Evolutionary conservation across 2,329 filamentous ascomycete genomes (phyloP), one percentile per base, ranked within the genome.

Genomic region (Calonectria pteridis): DNA sequence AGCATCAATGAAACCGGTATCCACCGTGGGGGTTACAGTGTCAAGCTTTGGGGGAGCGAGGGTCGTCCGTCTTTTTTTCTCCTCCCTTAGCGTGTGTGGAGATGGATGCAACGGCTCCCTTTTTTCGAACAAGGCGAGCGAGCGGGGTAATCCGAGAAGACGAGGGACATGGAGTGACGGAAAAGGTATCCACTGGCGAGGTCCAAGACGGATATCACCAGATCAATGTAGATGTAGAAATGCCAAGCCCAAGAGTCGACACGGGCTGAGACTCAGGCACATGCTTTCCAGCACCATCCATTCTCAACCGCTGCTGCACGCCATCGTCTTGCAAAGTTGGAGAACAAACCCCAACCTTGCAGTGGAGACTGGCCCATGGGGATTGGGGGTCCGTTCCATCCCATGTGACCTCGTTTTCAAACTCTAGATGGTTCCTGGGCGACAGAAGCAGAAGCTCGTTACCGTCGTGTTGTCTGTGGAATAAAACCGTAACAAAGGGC

Each of bases 381-480:
- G 55, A 28, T 62, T 62, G 55, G 55, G 55, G 55, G 55, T 62
- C 55, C 55, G 55, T 62, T 62, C 55, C 55, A 62, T 62, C 13
- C 33, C 55, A 40, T 62, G 55, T 62, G 55, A 62, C 55, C 55
- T 23, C 20, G 35, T 40, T 62, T 62, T 26, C 23, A 40, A 62
- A 62, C 55, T 62, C 55, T 62, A 62, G 55, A 62, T 40, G 55
- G 33, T 23, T 35, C n/a, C 55, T 28, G 53, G 31, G 9, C 33
- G 26, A 23, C 16, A 71, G 76, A 53, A 73, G 23, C 16, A 71
- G 76, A 49, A 73, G 74, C 5, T 66, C 73, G 13, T 40, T 16
- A 40, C 35, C 13, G n/a, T 59, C 35, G 37, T 37, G 10, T 37
- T 23, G 13, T n/a, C 26, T 26, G 16, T 20, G 26, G 37, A 40